A percentile compares a stretch with the other conserved stretches of the same genome.
Conservation (phyloP, 257 asterid genomes). For the Ligustrum vulgare region DNA sequence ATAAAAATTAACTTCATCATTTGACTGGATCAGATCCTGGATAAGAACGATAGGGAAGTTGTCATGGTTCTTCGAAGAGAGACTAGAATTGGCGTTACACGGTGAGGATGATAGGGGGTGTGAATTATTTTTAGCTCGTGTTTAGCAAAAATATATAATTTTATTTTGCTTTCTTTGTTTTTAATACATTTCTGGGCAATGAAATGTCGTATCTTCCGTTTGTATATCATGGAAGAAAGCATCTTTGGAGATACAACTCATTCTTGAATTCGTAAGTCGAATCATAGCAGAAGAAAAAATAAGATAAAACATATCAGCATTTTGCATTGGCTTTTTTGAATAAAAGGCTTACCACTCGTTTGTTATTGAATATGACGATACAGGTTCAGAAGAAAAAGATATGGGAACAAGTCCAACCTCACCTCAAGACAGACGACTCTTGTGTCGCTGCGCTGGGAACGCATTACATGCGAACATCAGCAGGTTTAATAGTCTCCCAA, state of each 20-base stretch:
- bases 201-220: background rate
- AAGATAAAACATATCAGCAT: background rate
- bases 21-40: background rate
- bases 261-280: background rate
- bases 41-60: background rate
- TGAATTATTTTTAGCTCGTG: background rate
- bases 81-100: background rate
- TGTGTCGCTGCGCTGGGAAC: conserved; percentile 53
- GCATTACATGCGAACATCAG: conserved; percentile 62
- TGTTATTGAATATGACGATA: conserved; percentile 6
- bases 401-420: conserved; percentile 90
- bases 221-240: background rate
- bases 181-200: background rate
- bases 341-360: background rate
- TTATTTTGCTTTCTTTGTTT: background rate
- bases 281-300: background rate
- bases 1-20: background rate
- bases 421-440: conserved; percentile 64
- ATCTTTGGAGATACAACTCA: background rate
- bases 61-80: background rate
- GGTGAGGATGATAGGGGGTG: background rate
- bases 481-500: conserved; percentile 50
- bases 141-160: no score
- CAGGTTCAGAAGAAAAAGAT: conserved; percentile 94
- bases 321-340: background rate